These are phyloP conservation scores for Boletus calvinii DNA, from an alignment of 1,284 basidiomycete species.

Conservation along the genomic window DNA sequence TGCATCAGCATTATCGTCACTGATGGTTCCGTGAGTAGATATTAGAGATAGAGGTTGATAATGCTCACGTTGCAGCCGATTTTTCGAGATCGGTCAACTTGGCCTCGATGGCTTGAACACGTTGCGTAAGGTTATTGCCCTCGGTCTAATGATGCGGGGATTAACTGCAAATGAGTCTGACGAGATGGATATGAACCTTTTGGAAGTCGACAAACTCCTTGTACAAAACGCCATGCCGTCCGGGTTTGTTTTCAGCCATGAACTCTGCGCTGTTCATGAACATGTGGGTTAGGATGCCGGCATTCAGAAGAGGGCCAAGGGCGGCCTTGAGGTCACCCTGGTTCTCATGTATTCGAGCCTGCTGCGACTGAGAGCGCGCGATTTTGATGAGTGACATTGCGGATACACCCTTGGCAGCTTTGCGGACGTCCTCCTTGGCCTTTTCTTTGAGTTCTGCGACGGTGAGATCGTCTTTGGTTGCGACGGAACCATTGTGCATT, in stretches of 20 bases:
- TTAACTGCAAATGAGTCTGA: slow-evolving; percentile 21
- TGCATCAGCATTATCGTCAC: slow-evolving; percentile 20
- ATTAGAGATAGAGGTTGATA: slow-evolving; percentile 13
- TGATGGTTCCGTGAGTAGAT: slow-evolving; percentile 17
- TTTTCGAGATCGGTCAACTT: slow-evolving; percentile 59
- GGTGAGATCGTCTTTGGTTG: slow-evolving; percentile 35
- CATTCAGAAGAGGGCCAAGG: slow-evolving; percentile 55
- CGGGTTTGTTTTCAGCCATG: slow-evolving; percentile 44
- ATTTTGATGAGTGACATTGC: slow-evolving; percentile 54
- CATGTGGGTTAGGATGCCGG: slow-evolving; percentile 55
- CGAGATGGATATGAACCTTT: slow-evolving; percentile 44
- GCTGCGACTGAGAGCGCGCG: slow-evolving; percentile 54
- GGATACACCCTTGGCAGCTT: slow-evolving; percentile 53
- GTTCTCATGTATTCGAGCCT: slow-evolving; percentile 50
- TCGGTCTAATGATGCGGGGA: slow-evolving; percentile 42
- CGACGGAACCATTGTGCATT: slow-evolving; percentile 34
- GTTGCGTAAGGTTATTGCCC: slow-evolving; percentile 47
- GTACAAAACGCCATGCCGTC: slow-evolving; percentile 48
- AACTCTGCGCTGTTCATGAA: slow-evolving; percentile 61
- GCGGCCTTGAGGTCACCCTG: slow-evolving; percentile 61
- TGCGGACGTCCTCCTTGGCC: slow-evolving; percentile 56
- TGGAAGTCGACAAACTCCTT: slow-evolving; percentile 61
- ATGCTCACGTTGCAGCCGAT: slow-evolving; percentile 44
- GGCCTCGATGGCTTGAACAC: slow-evolving; percentile 52
- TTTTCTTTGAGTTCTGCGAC: slow-evolving; percentile 63